phyloP scores from a whole-genome alignment of 1,284 basidiomycete species.

The Boletus holoroseus region DNA sequence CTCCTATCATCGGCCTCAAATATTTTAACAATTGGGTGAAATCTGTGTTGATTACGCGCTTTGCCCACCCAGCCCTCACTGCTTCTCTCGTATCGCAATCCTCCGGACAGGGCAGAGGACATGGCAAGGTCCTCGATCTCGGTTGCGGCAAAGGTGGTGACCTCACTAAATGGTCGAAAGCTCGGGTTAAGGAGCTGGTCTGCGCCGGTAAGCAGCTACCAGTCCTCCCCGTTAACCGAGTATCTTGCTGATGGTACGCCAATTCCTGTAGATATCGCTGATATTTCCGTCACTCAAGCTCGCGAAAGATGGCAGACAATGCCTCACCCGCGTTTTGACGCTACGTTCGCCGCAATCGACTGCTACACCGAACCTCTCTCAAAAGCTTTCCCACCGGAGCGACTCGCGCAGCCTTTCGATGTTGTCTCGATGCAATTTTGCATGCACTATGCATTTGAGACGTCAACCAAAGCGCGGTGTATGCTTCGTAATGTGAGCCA shows the following conservation, averaged over 20 bases:
- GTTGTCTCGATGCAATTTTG: slow-evolving; percentile 98
- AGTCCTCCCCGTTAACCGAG: not conserved
- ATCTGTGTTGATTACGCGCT: slow-evolving; percentile 87
- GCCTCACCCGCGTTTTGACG: slow-evolving; percentile 57
- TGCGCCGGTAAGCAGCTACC: slow-evolving; percentile 65
- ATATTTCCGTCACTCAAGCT: slow-evolving; percentile 88
- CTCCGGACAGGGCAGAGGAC: slow-evolving; percentile 34
- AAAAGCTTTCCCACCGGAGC: slow-evolving; percentile 60
- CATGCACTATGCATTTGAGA: slow-evolving; percentile 99
- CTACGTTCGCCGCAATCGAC: slow-evolving; percentile 82
- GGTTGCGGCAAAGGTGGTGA: slow-evolving; percentile 99
- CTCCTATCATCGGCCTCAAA: slow-evolving; percentile 94
- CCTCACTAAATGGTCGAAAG: slow-evolving; percentile 91
- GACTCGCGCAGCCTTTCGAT: slow-evolving; percentile 69
- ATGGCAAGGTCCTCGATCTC: slow-evolving; percentile 86
- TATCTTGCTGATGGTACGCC: slow-evolving; percentile 3
- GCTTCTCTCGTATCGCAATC: slow-evolving; percentile 33
- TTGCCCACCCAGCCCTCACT: slow-evolving; percentile 61
- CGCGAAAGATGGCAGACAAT: slow-evolving; percentile 56
- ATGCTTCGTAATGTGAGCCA: slow-evolving; percentile 92
- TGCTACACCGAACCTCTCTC: slow-evolving; percentile 77
- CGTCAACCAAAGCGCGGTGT: slow-evolving; percentile 73
- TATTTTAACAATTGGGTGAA: slow-evolving; percentile 99
- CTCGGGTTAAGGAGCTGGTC: slow-evolving; percentile 74
- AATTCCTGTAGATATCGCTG: slow-evolving; percentile 75